Conservation (phyloP, 73 alveolate genomes). For the Symbiodinium natans region DNA sequence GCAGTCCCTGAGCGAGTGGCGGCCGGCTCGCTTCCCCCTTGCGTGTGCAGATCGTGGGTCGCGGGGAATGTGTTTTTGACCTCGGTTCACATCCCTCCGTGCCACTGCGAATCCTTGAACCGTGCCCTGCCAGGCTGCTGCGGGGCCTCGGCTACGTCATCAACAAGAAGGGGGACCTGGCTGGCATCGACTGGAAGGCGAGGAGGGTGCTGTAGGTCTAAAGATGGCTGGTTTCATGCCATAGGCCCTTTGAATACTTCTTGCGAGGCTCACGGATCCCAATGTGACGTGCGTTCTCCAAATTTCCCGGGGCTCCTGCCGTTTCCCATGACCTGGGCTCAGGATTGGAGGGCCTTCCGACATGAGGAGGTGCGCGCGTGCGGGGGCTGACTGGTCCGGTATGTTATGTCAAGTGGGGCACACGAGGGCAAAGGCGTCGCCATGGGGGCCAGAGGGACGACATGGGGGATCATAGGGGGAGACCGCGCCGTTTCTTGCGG, state of each 20-base stretch:
- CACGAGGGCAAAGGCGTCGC: too few relatives aligned
- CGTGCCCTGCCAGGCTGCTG: slow-evolving; percentile 45
- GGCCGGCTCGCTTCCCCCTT: not conserved
- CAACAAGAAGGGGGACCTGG: slow-evolving; percentile 28
- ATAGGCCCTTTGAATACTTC: too few relatives aligned
- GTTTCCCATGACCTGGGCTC: not conserved
- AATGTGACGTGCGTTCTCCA: too few relatives aligned
- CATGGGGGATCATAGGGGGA: too few relatives aligned
- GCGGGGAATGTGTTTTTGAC: too few relatives aligned
- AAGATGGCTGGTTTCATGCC: not conserved
- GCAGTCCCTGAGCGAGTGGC: not conserved
- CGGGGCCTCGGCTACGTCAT: slow-evolving; percentile 47
- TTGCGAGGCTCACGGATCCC: too few relatives aligned
- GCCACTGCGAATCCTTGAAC: not conserved
- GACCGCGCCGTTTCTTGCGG: too few relatives aligned
- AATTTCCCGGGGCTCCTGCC: too few relatives aligned
- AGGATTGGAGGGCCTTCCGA: slow-evolving; percentile 81
- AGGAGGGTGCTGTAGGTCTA: not conserved
- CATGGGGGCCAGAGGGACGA: too few relatives aligned
- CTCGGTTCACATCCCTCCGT: not conserved
- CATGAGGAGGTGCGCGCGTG: slow-evolving; percentile 5
- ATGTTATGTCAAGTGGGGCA: too few relatives aligned
- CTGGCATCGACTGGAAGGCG: slow-evolving; percentile 65
- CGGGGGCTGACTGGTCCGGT: too few relatives aligned
- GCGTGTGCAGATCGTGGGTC: not conserved